Base-by-base conservation (phyloP, 2,329 filamentous ascomycete genomes). In the Akanthomyces uredinophilus region DNA sequence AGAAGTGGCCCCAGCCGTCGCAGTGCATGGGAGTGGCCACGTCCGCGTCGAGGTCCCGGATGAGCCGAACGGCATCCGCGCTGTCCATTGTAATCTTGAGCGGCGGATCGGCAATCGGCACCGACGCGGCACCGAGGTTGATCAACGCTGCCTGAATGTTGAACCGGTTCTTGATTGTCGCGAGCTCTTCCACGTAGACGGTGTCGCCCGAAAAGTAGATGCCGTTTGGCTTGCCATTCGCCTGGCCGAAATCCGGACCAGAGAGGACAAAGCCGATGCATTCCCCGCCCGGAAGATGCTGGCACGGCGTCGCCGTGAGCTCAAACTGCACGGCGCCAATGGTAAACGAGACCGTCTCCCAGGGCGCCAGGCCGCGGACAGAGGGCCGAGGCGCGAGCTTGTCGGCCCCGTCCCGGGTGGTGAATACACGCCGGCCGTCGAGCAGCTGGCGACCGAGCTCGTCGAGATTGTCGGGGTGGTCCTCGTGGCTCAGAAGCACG, bases 161-260 rank as follows among this genome's bases (percentile, higher is more conserved):
- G 57, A 67, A 80, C 47, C 63, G 64, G 1, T 75, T 69, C 1
- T 67, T 61, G 41, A 80, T 76, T 7, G 64, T 51, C 1, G 66
- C 61, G 5, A 78, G 69, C 64, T 81, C 78, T 1, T 75, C 69
- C 0, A 79, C 66, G 60, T 81, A 80, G 4, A 81, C 73, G 0
- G 79, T 83, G 62, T 82, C 80, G 0, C 80, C 79, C 0, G 79
- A 75, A 67, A 82, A 79, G 64, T 77, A 83, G 8, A 82, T 74
- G 2, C 73, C 79, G 61, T 81, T 81, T 0, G 76, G 79, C 0
- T 65, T 66, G 0, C 75, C 75, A 4, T 75, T 68, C 5, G 67
- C 64, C 10, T 64, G 59, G 2, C 79, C 78, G 44, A 82, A 81
- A 0, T 68, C 68, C 0, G 68, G 62, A 0, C 69, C 65, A 0